Base-by-base conservation (phyloP, 2,329 filamentous ascomycete genomes). In the Fusarium ramigenum region DNA sequence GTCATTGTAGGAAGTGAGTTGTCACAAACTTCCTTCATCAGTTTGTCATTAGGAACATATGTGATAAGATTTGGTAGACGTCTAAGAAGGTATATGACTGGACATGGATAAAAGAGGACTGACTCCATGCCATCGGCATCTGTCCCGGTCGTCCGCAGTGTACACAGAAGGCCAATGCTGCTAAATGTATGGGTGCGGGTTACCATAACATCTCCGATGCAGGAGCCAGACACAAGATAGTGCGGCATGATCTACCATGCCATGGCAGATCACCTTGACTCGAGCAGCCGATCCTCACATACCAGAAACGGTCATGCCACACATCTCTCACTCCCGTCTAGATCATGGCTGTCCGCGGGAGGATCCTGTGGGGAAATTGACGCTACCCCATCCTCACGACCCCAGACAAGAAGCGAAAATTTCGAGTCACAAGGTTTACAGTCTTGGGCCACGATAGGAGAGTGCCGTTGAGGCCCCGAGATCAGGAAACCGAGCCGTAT, bases 341-440 rank as follows among this genome's bases (percentile, higher is more conserved):
- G 44, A 66, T 66, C 47, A 63, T 62, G 70, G 46, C 52, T 66
- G 67, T 47, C 39, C 52, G 44, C 39, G 68, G 60, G 63, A 71
- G 60, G 47, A 73, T 71, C 65, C 54, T 78, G 76, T 76, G 76
- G 76, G 75, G 76, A 76, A 78, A 72, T 69, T 66, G 65, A 68
- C 73, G 60, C 73, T 73, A 78, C 75, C 76, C 75, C 76, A 61
- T 75, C 54, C 53, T 67, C 68, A 66, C 59, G 64, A 67, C 62
- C 72, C 70, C 60, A 62, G 71, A 42, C 66, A 49, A 68, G 53
- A 63, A 69, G 65, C 59, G 59, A 76, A 77, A 68, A 63, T 68
- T 76, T 72, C 61, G 47, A 68, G 69, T 72, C 70, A 76, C 74
- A 76, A 66, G 70, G 69, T 72, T 70, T 60, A 59, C 44, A 64